Evolutionary conservation across 176 grass and related monocot species (phyloP).

Genomic region (Cenchrus purpureus): DNA sequence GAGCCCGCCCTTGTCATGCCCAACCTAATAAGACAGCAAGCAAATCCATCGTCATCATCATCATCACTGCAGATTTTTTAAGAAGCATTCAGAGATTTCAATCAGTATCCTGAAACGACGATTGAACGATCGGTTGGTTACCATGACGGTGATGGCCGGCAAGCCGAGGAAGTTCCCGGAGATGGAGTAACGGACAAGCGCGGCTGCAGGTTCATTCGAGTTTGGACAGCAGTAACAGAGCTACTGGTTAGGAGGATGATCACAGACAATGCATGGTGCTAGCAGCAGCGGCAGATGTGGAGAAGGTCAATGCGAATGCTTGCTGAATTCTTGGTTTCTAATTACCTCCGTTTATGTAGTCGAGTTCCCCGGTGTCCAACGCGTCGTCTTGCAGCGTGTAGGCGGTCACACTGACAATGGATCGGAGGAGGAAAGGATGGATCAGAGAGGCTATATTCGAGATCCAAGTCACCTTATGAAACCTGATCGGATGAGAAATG

Average conservation of each 20-base stretch:
- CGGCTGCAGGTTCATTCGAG: conserved; percentile 41
- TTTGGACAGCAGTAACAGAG: not conserved
- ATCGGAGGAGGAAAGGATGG: not conserved
- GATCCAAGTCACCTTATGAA: too few species aligned
- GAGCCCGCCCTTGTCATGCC: conserved; percentile 74
- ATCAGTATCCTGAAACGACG: too few species aligned
- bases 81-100: too few species aligned
- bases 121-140: conserved; percentile 5
- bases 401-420: conserved; percentile 68
- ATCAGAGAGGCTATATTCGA: not conserved
- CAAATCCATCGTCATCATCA: too few species aligned
- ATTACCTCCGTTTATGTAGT: conserved; percentile 99
- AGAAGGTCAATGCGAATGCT: not conserved
- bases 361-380: conserved; percentile 69
- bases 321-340: conserved; percentile 10
- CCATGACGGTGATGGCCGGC: conserved; percentile 86
- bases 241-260: not conserved
- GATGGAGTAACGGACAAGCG: conserved; percentile 90
- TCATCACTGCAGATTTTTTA: too few species aligned
- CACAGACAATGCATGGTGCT: not conserved
- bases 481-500: not conserved
- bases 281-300: not conserved
- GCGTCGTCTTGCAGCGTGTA: conserved; percentile 86
- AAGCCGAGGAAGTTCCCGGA: conserved; percentile 97
- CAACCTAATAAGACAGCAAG: conserved; percentile 50